Base-by-base conservation (phyloP, 2,329 filamentous ascomycete genomes). In the Dactylellina leptospora region DNA sequence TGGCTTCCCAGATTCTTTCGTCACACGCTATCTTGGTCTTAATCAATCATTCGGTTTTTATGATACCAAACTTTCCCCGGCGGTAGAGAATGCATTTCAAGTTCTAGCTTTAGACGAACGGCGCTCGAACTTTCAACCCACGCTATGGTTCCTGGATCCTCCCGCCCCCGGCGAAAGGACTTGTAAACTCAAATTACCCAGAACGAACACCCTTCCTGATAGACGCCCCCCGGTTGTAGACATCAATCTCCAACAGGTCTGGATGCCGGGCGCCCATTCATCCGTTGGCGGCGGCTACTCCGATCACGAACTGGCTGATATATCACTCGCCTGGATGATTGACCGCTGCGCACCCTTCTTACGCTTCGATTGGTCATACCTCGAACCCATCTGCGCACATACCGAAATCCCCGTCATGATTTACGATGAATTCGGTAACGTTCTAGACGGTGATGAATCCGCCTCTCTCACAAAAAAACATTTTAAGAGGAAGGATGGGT, bases 21-120 rank as follows among this genome's bases (percentile, higher is more conserved):
- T 73, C 25, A 73, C 60, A n/a, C 58, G 76, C 13, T 61, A 33
- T 2, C 33, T 72, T 6, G 69, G 69, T 6, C 56, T 66, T 11
- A 73, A 73, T 18, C 33, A 51, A 4, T 51, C 61, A 3, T 73
- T 73, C 30, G 66, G 73, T 3, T 73, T 68, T 36, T 73, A 73
- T 13, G 36, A 73, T 20, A 66, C 69, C 13, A 73, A 73, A 18
- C 61, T 73, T 16, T 68, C 69, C 1, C 69, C 62, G 6, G 69
- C 78, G n/a, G 78, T 85, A 3, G 81, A 84, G 38, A 82, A 85
- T 68, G 84, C 84, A 1, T 86, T 85, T 71, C 84, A 86, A 45
- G 84, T 84, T 0, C 78, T 86, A 0, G 84, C 84, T 1, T 79
- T 86, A 0, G 84, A 86, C 48, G 84, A 86, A 74, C 81, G 81